Evolutionary conservation across 345 rosid species (phyloP), one percentile per base, ranked within the genome.

Genomic region (Passiflora organensis): DNA sequence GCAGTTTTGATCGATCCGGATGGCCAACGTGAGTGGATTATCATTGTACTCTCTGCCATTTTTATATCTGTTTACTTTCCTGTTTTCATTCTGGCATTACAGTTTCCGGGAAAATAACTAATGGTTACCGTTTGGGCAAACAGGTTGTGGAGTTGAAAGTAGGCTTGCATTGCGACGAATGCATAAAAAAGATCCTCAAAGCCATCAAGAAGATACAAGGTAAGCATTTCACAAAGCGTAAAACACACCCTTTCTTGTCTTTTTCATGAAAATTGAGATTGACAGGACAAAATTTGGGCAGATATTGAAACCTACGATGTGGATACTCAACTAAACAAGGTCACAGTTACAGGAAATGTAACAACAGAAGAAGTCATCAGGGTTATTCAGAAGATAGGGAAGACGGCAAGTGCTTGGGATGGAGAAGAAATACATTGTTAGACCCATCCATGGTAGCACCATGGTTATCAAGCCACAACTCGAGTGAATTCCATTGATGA

Each of bases 161-260:
- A 63, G 81, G 79, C 37, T 69, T 86, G 67, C 95, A 86, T 36
- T 89, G 97, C 23, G 85, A 85, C 0, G 86, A 85, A 55, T 82
- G 95, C 53, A 85, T 83, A 68, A 85, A 72, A 76, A 87, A 87
- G 59, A 85, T 91, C 77, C 66, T 91, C 24, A 85, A 91, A 64
- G 89, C 91, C 25, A 83, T 91, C 65, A 87, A 91, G 82, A 87
- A 87, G 64, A 78, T 87, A 51, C 80, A 79, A 55, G 93, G 95
- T 86, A 77, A 53, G 38, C 0, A 8, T 28, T 28, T 28, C 34
- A 28, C 5, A 28, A 28, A 28, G 5, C 34, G 3, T 28, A 28
- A 28, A 28, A 28, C 34, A 8, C 34, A 28, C 8, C 8, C 34
- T 28, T 28, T 28, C 34, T 8, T 2, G 34, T 48, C n/a, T 16